Evolutionary conservation across 257 asterid genomes (phyloP).

Genomic region (Solanum paucissectum): DNA sequence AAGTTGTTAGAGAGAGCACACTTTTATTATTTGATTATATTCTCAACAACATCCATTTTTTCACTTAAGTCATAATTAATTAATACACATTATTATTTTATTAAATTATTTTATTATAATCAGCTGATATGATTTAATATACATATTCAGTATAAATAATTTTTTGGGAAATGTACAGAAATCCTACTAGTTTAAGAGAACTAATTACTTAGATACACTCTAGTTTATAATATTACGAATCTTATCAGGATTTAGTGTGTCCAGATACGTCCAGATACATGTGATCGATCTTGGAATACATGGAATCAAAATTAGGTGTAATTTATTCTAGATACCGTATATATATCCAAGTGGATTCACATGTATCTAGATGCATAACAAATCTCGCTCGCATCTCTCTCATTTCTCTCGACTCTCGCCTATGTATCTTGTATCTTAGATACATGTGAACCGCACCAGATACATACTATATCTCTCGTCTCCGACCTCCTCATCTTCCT

Average conservation of each 20-base stretch:
- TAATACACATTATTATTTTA: background rate
- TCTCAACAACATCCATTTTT: too few relatives aligned
- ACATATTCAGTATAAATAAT: background rate
- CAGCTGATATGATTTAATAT: background rate
- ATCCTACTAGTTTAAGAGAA: background rate
- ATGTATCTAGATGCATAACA: too few relatives aligned
- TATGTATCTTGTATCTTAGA: background rate
- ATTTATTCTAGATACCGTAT: too few relatives aligned
- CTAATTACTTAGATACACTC: too few relatives aligned
- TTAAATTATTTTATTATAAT: background rate
- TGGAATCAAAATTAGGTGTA: background rate
- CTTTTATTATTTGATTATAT: too few relatives aligned
- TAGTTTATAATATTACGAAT: too few relatives aligned
- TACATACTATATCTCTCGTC: too few relatives aligned
- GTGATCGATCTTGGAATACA: background rate
- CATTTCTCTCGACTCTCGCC: background rate
- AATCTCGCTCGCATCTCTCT: too few relatives aligned
- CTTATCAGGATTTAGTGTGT: too few relatives aligned
- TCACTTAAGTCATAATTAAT: too few relatives aligned
- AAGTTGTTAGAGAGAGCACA: too few relatives aligned
- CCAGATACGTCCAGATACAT: too few relatives aligned
- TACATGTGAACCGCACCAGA: background rate
- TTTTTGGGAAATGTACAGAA: background rate
- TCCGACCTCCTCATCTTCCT: accelerated
- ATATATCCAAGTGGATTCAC: background rate